Evolutionary conservation across 148 eudicot species (phyloP).

Genomic region (Rhododendron henanense): DNA sequence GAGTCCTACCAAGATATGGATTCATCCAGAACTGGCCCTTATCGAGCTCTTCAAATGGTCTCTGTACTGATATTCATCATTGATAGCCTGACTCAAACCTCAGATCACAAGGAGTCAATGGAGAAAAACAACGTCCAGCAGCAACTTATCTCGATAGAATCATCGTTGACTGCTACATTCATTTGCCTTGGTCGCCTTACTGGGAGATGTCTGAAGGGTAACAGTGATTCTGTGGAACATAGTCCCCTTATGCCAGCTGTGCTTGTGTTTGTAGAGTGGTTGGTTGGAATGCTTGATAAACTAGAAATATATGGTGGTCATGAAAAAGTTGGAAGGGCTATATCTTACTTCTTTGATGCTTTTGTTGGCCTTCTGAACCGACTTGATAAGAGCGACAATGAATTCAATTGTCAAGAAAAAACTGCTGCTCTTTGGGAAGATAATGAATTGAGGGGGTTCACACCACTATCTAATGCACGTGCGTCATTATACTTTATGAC

Average conservation of each 20-base stretch:
- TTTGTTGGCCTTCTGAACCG: slow-evolving; percentile 58
- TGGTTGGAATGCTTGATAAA: slow-evolving; percentile 33
- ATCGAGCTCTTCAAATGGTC: slow-evolving; percentile 69
- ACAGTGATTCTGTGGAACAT: slow-evolving; percentile 9
- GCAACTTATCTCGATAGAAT: slow-evolving; percentile 25
- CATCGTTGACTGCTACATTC: slow-evolving; percentile 51
- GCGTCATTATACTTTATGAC: slow-evolving; percentile 41
- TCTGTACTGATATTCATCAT: slow-evolving; percentile 54
- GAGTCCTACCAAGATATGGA: slow-evolving; percentile 61
- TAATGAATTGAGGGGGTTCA: slow-evolving; percentile 72
- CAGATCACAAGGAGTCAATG: slow-evolving; percentile 24
- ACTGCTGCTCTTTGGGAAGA: slow-evolving; percentile 91
- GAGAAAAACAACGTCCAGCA: slow-evolving; percentile 22
- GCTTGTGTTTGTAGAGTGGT: slow-evolving; percentile 85
- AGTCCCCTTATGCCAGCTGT: slow-evolving; percentile 72
- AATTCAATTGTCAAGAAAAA: slow-evolving; percentile 18
- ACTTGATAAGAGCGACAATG: slow-evolving; percentile 22
- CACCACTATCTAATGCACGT: slow-evolving; percentile 45
- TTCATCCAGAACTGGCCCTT: slow-evolving; percentile 70
- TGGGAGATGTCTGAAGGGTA: slow-evolving; percentile 51
- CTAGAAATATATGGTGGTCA: slow-evolving; percentile 25
- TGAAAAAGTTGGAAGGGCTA: slow-evolving; percentile 46
- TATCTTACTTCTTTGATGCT: slow-evolving; percentile 53
- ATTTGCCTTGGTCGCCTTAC: slow-evolving; percentile 66
- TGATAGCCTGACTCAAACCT: slow-evolving; percentile 30